These are phyloP conservation scores for Cryptococcus deneoformans DNA, from an alignment of 1,284 basidiomycete genomes.

Conservation along the genomic window DNA sequence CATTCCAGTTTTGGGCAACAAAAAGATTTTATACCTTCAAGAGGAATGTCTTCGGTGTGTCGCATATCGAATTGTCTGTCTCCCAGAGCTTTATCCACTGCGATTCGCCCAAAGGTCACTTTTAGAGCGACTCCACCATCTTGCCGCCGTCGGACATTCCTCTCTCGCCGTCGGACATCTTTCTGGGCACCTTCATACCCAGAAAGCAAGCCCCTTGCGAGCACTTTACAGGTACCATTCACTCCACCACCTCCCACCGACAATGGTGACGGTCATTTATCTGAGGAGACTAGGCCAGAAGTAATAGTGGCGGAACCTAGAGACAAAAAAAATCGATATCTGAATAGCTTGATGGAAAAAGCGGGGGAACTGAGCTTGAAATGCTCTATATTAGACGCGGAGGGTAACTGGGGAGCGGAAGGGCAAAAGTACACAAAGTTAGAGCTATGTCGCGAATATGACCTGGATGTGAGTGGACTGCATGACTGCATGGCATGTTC, in stretches of 20 bases:
- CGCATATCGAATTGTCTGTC: no score
- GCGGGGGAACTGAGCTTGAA: slow-evolving; percentile 46
- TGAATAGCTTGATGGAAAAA: slow-evolving; percentile 49
- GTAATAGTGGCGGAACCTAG: slow-evolving; percentile 2
- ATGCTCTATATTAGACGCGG: slow-evolving; percentile 73
- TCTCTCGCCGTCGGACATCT: slow-evolving; percentile 16
- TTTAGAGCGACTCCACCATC: no score
- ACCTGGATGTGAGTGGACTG: slow-evolving; percentile 66
- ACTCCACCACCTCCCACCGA: slow-evolving; percentile 7
- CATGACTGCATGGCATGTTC: neutral
- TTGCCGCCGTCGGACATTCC: slow-evolving; percentile 5
- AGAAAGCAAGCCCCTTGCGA: neutral
- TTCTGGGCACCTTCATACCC: slow-evolving; percentile 24
- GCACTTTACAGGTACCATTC: slow-evolving; percentile 9
- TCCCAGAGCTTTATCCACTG: no score
- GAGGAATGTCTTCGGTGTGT: no score
- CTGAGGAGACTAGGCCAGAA: neutral
- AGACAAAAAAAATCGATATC: slow-evolving; percentile 34
- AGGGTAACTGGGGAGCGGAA: slow-evolving; percentile 84
- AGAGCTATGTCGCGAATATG: slow-evolving; percentile 82
- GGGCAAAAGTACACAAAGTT: slow-evolving; percentile 87
- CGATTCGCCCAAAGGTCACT: no score
- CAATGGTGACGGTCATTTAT: neutral
- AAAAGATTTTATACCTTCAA: no score
- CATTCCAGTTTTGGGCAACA: no score